Base-by-base conservation (phyloP, 352 stramenopile genomes). In the Globisporangium apiculatum region DNA sequence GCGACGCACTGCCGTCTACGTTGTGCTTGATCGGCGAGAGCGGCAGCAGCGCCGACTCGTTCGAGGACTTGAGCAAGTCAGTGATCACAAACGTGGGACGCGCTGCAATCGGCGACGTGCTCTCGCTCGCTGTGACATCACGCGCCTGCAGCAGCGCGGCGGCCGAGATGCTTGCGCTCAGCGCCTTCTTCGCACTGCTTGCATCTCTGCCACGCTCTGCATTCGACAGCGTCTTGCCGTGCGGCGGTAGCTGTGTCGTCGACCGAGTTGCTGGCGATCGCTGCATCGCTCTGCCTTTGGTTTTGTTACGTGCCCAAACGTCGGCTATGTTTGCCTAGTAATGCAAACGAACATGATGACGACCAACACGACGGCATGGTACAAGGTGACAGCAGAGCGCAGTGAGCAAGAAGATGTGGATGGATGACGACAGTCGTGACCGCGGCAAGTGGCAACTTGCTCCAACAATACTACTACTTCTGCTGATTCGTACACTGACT, bases 81-180 rank as follows among this genome's bases (percentile, higher is more conserved):
- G 68, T 73, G 17, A 76, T 81, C 4, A 38, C 15, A 43, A 76
- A 75, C 18, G 8, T 38, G 60, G 49, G 41, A 54, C 2, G 7
- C 36, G 47, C 7, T 7, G 65, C 58, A n/a, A 57, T 36, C 47
- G 46, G 17, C 15, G 43, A 9, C 49, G 31, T 31, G 1, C 65
- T 35, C 24, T 5, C 2, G 7, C 58, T 35, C 6, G 71, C 17
- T 18, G 57, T 5, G 4, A n/a, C 11, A 18, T 51, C 45, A 36
- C 56, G 46, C 38, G 58, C 41, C 0, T 48, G 35, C 1, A 65
- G 35, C 18, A 81, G 62, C 7, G 65, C 68, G 3, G 75, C 65
- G 0, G 62, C 55, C 7, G 72, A 79, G 11, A 81, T 69, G 60
- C 69, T 81, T 1, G 60, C 62, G 48, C 65, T 66, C n/a, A 81